A percentile compares a stretch with the other conserved stretches of the same genome.
Conservation (phyloP, 768 basidiomycete genomes). For the Leccinum longicurvipes region DNA sequence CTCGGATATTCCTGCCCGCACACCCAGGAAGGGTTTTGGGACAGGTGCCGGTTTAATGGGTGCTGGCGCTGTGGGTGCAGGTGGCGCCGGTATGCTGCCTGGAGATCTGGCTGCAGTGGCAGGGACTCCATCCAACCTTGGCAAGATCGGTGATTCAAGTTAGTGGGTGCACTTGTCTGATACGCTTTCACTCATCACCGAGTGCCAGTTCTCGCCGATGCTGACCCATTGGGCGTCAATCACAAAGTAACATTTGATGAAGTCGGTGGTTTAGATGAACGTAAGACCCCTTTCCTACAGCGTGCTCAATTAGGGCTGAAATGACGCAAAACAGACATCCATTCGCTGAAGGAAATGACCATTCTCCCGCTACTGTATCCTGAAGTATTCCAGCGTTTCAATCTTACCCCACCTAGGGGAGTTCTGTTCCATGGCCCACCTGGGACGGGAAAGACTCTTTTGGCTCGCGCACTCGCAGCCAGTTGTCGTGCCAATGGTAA, state of each 20-base stretch:
- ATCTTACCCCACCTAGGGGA: constrained; percentile 91
- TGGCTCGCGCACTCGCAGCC: constrained; percentile 92
- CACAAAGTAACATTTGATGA: constrained; percentile 93
- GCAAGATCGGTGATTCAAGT: constrained; percentile 80
- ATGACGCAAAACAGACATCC: constrained; percentile 63
- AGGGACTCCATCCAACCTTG: constrained; percentile 82
- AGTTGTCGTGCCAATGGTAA: constrained; percentile 85
- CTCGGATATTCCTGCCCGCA: constrained; percentile 58
- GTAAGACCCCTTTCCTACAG: constrained; percentile 41
- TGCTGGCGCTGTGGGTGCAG: constrained; percentile 43
- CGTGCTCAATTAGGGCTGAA: background rate
- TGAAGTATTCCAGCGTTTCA: constrained; percentile 92
- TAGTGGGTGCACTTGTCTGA: constrained; percentile 23
- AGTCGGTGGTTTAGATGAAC: constrained; percentile 93
- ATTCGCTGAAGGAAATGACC: constrained; percentile 98
- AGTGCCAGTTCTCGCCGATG: constrained; percentile 77
- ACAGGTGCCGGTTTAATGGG: constrained; percentile 50
- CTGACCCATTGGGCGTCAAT: constrained; percentile 93
- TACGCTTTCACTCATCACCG: constrained; percentile 10
- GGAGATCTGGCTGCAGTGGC: constrained; percentile 58
- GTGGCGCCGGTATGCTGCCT: constrained; percentile 55
- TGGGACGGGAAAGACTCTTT: constrained; percentile 95
- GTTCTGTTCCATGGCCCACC: constrained; percentile 98
- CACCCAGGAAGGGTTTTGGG: constrained; percentile 66
- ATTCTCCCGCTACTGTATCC: constrained; percentile 92